Percentiles rank a stretch among this genome's conserved stretches.
phyloP scores from a whole-genome alignment of 331 rosid species.

The Acacia concinna region DNA sequence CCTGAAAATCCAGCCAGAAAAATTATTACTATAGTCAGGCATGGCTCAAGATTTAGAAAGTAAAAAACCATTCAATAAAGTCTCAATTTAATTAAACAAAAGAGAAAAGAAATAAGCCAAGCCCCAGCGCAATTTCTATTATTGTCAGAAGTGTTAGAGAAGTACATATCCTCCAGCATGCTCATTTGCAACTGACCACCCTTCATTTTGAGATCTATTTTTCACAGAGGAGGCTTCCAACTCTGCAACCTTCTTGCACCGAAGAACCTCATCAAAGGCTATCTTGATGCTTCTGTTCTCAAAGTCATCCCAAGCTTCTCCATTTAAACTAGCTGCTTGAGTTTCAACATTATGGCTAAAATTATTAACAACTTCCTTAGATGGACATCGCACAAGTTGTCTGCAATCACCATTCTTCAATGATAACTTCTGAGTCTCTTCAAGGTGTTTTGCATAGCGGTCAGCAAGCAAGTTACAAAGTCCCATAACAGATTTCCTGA shows the following conservation, averaged over 20 bases:
- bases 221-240: constrained; percentile 54
- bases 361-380: constrained; percentile 34
- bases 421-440: constrained; percentile 46
- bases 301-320: constrained; percentile 85
- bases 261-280: constrained; percentile 78
- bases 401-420: constrained; percentile 48
- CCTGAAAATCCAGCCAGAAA: constrained; percentile 56
- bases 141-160: constrained; percentile 28
- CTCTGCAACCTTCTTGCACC: constrained; percentile 66
- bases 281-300: constrained; percentile 55
- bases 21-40: constrained; percentile 26
- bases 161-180: constrained; percentile 53
- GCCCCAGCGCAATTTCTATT: constrained; percentile 2
- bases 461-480: constrained; percentile 80
- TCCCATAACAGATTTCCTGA: constrained; percentile 72
- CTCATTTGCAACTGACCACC: constrained; percentile 45
- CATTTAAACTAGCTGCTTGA: constrained; percentile 40
- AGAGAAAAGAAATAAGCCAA: constrained; percentile 13
- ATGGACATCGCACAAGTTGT: constrained; percentile 41
- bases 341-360: constrained; percentile 30
- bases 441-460: constrained; percentile 63
- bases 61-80: not conserved
- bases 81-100: constrained; percentile 20
- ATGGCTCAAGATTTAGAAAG: constrained; percentile 21
- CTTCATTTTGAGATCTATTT: constrained; percentile 51